Evolutionary conservation across 176 grass and related monocot genomes (phyloP).

Genomic region (Cenchrus fungigraminus): DNA sequence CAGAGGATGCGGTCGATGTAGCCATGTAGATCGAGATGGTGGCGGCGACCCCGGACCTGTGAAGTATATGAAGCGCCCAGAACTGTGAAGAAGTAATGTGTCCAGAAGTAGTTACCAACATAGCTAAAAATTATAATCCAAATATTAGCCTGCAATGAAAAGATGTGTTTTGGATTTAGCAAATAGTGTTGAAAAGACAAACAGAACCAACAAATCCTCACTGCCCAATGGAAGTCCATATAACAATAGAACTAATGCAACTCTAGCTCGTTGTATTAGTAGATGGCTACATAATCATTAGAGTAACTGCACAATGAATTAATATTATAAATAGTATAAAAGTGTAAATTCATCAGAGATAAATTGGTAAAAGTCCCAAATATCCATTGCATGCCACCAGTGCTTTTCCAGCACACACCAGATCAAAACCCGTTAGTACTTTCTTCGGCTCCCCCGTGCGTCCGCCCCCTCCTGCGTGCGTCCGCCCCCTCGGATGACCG

Average conservation of each 20-base stretch:
- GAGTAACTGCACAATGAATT: slow-evolving; percentile 26
- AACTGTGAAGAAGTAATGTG: slow-evolving; percentile 98
- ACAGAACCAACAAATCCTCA: background rate
- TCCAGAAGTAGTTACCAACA: slow-evolving; percentile 99
- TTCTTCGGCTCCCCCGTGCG: too few relatives aligned
- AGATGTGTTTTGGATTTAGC: slow-evolving; percentile 36
- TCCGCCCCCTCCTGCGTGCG: too few relatives aligned
- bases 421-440: background rate
- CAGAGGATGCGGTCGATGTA: too few relatives aligned
- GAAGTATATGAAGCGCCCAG: slow-evolving; percentile 93
- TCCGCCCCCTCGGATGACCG: too few relatives aligned
- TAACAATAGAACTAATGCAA: background rate
- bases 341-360: slow-evolving; percentile 21
- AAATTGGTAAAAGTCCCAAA: slow-evolving; percentile 25
- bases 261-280: background rate
- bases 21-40: too few relatives aligned
- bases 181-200: slow-evolving; percentile 18
- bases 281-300: slow-evolving; percentile 3
- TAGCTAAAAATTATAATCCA: slow-evolving; percentile 99
- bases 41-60: too few relatives aligned
- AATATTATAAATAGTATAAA: background rate
- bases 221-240: slow-evolving; percentile 19
- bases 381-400: background rate
- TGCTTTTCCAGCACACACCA: background rate
- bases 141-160: slow-evolving; percentile 80